A percentile compares a stretch with the other conserved stretches of the same genome.
These are phyloP conservation scores for Zanthoxylum bungeanum DNA, from an alignment of 345 rosid species.

Conservation along the genomic window DNA sequence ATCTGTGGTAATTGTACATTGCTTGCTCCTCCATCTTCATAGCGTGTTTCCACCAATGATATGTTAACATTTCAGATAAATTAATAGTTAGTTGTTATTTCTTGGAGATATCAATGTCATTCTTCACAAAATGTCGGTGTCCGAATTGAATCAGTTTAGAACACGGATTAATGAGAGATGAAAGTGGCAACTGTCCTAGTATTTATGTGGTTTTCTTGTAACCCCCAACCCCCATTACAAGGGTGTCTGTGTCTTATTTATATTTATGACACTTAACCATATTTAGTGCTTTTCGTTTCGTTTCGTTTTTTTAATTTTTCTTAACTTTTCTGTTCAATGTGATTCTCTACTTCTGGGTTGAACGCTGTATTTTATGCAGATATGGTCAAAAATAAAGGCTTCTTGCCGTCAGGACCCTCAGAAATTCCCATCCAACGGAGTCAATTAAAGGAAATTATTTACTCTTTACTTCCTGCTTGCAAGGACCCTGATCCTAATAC, in stretches of 20 bases:
- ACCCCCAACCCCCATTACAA: no score
- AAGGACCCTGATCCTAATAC: slow-evolving; percentile 38
- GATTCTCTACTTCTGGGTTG: not conserved
- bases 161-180: not conserved
- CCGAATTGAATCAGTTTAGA: not conserved
- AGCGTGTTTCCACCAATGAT: not conserved
- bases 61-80: not conserved
- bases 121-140: not conserved
- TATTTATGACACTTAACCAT: not conserved
- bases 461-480: slow-evolving; percentile 54
- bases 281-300: not conserved
- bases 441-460: slow-evolving; percentile 45
- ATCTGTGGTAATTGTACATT: not conserved
- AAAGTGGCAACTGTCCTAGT: not conserved
- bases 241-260: not conserved
- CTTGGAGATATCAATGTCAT: not conserved
- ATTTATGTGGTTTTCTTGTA: not conserved
- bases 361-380: slow-evolving; percentile 29
- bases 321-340: not conserved
- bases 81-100: not conserved
- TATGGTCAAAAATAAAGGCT: slow-evolving; percentile 69
- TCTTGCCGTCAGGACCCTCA: slow-evolving; percentile 55
- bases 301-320: not conserved
- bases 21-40: not conserved
- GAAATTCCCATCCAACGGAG: slow-evolving; percentile 52